Base-by-base conservation (phyloP, 2,329 filamentous ascomycete species). In the Chaetomium sp. region DNA sequence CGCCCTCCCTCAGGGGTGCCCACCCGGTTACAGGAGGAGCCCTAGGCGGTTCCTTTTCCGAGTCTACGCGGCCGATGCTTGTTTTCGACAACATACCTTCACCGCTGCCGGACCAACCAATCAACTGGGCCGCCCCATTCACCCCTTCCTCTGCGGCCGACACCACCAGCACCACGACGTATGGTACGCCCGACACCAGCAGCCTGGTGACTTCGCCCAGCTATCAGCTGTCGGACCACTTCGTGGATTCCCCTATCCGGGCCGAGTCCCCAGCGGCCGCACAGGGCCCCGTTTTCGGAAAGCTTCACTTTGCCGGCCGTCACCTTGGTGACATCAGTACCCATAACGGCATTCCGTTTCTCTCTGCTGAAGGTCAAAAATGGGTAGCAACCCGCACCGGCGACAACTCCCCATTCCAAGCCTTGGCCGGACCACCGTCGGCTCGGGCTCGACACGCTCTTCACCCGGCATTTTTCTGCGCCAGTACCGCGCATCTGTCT, bases 311-410 rank as follows among this genome's bases (percentile, higher is more conserved):
- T 58, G 74, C 74, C 4, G 76, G 77, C 0, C 69, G 72, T 47
- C 70, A 76, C 54, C 65, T 79, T 8, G 77, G 77, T 8, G 69
- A 70, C 10, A 73, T 78, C 36, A 78, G 72, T 61, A 67, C 73
- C 6, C 70, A 73, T 48, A 76, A 74, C 11, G 76, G 78, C 6
- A 72, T 80, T 1, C 78, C 78, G 0, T 72, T 78, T 42, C 70
- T 81, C 42, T 76, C 78, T 0, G 64, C 68, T 0, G 70, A 75
- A 11, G 77, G 78, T 5, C 72, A 71, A 51, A 64, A 74, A 60
- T 80, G 76, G 76, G 74, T 81, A 37, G 67, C 71, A 35, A 67
- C 74, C 10, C 69, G 71, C 34, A 75, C 76, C 0, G 78, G 77
- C 5, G 67, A 73, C 48, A 63, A 61, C 2, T 63, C 69, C 4